Percentiles rank a stretch among this genome's conserved stretches.
Conservation (phyloP, 1,139 yeast species). For the Arxiozyma slooffiae region DNA sequence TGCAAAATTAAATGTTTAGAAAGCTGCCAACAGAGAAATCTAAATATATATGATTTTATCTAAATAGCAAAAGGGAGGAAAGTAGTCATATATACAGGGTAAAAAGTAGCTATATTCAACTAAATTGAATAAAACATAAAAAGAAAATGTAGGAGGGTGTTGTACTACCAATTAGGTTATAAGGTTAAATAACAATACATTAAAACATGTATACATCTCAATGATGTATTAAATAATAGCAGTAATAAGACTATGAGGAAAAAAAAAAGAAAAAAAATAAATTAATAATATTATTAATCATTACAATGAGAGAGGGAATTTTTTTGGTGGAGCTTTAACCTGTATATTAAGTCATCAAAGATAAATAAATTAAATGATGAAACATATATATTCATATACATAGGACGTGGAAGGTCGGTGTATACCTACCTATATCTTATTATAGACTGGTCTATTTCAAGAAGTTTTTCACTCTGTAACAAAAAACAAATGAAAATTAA, state of each 20-base stretch:
- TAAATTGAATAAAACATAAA: no score
- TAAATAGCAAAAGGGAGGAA: no score
- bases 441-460: conserved; percentile 20
- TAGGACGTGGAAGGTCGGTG: conserved; percentile 74
- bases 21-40: no score
- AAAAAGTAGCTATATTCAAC: no score
- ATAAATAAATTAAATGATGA: conserved; percentile 34
- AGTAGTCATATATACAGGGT: no score
- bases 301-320: conserved; percentile 39
- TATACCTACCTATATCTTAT: conserved; percentile 55
- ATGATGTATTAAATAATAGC: conserved; percentile 7
- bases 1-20: no score
- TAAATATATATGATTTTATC: no score
- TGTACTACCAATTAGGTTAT: no score
- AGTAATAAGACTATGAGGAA: neutral
- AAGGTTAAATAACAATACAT: no score
- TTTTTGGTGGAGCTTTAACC: conserved; percentile 68
- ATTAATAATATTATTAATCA: neutral
- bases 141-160: no score
- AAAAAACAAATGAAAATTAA: conserved; percentile 45
- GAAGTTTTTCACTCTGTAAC: conserved; percentile 40
- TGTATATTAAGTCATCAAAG: conserved; percentile 38
- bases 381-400: conserved; percentile 38
- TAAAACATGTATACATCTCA: neutral
- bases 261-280: neutral